A percentile compares a stretch with the other conserved stretches of the same genome.
Conservation (phyloP, 192 early-diverging fungal genomes). For the Coemansia interrupta region DNA sequence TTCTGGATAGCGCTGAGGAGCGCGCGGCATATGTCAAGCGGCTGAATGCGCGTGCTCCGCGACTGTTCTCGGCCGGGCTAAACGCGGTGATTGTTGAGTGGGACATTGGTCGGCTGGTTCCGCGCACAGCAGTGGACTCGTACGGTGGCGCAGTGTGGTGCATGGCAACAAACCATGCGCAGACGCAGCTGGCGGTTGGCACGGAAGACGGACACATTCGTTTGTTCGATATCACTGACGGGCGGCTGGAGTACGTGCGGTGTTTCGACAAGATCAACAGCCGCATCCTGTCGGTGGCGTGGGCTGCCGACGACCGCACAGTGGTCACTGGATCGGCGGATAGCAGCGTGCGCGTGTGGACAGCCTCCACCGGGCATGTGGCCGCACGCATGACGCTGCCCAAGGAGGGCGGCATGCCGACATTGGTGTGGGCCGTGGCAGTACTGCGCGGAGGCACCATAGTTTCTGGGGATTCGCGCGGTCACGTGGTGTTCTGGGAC, state of each 20-base stretch:
- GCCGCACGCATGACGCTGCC: conserved; percentile 74
- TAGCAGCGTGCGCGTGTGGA: conserved; percentile 71
- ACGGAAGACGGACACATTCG: conserved; percentile 91
- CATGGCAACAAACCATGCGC: conserved; percentile 74
- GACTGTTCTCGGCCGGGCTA: conserved; percentile 83
- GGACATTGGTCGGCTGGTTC: conserved; percentile 67
- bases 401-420: conserved; percentile 64
- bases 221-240: conserved; percentile 80
- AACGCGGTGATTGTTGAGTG: conserved; percentile 85
- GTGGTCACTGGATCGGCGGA: conserved; percentile 84
- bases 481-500: conserved; percentile 90
- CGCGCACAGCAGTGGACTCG: conserved; percentile 68
- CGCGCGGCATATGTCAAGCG: conserved; percentile 51
- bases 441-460: conserved; percentile 69
- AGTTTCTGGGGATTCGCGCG: conserved; percentile 87
- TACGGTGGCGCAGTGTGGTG: conserved; percentile 94
- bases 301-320: conserved; percentile 66
- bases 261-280: conserved; percentile 62
- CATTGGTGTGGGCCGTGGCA: conserved; percentile 84
- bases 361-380: conserved; percentile 54
- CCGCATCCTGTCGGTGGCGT: conserved; percentile 83
- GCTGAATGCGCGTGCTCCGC: conserved; percentile 55
- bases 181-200: conserved; percentile 78
- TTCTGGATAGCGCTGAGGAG: conserved; percentile 65
- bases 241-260: conserved; percentile 61